Base-by-base conservation (phyloP, 768 basidiomycete species). In the Coprinellus aureogranulatus region DNA sequence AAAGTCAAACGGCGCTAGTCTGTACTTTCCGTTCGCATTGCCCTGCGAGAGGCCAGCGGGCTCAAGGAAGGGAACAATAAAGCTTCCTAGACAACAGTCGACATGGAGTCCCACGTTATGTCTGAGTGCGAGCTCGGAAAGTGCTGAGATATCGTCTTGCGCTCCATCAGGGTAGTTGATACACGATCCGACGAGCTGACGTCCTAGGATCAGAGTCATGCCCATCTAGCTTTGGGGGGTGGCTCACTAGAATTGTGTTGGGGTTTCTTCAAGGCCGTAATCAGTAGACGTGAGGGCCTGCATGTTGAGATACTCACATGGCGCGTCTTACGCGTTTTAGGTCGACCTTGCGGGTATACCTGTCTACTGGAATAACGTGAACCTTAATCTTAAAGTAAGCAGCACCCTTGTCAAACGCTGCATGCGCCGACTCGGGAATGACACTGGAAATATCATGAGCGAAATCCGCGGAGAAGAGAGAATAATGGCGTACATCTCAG, bases 331-430 rank as follows among this genome's bases (percentile, higher is more conserved):
- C 88, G 27, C 77, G 80, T 59, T 82, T 86, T 49, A 98, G 61
- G 68, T 94, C 80, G 6, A 88, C 94, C 68, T 88, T 83, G 20
- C 95, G 84, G 18, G 93, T 93, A 18, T 74, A 69, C 2, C 79
- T 75, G 65, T 98, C 81, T 23, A 98, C 87, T 0, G 94, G 92
- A 46, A 99, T 83, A 28, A 83, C 80, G 64, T 94, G 94, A 4
- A 95, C 78, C 76, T 97, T 98, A 76, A 99, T 84, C 14, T 85
- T 83, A 67, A 98, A 83, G 70, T 96, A 98, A 9, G 86, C 82
- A 1, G 85, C 88, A 3, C 89, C 94, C 70, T 99, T 99, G 76
- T 94, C 88, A 68, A 99, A 99, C 0, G 96, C 96, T 2, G 93
- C 93, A 66, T 98, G 96, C 0, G 90, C 94, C 0, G 91, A 88